Evolutionary conservation across 164 flowering plant species (phyloP), one percentile per base, ranked within the genome.

Genomic region (Litsea cubeba): DNA sequence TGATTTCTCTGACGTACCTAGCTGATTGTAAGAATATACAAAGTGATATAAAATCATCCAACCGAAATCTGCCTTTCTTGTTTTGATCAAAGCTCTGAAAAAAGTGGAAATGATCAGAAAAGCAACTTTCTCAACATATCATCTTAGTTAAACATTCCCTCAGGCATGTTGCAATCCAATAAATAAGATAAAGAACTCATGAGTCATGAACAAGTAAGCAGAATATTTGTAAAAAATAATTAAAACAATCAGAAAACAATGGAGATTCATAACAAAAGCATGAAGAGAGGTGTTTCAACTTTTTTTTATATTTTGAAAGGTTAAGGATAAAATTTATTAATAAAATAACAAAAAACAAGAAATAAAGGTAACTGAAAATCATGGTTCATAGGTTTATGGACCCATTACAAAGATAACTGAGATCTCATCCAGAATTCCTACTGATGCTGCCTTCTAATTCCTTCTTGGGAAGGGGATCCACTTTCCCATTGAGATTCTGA

Each of bases 21-120:
- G 94, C 84, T 26, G 97, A 92, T 76, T 92, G 93, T 46, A 90
- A 58, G 81, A 92, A 92, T 76, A 89, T 86, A 78, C 92, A 90
- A 68, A 90, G 87, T 68, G 97, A 87, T 50, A 92, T 90, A 77
- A 90, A 90, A 81, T 86, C 91, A 78, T 90, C 97, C 75, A 90
- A 83, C 68, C 82, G 85, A 77, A 92, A 86, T 77, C 68, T 88
- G 60, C 94, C 95, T 72, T 77, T 86, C 83, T 85, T 88, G 68
- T 81, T 85, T 70, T 82, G 83, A 84, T 92, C 97, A 84, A 92
- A 92, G 82, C 93, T 92, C 97, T 92, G 88, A 69, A 64, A 54
- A 15, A 54, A 40, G 7, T 54, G 60, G n/a, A 54, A 76, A 73
- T 26, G 60, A 76, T n/a, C 18, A 62, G 62, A 28, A 51, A 50